Evolutionary conservation across 2,329 filamentous ascomycete genomes (phyloP), one percentile per base, ranked within the genome.

Genomic region (Monilinia fructigena): DNA sequence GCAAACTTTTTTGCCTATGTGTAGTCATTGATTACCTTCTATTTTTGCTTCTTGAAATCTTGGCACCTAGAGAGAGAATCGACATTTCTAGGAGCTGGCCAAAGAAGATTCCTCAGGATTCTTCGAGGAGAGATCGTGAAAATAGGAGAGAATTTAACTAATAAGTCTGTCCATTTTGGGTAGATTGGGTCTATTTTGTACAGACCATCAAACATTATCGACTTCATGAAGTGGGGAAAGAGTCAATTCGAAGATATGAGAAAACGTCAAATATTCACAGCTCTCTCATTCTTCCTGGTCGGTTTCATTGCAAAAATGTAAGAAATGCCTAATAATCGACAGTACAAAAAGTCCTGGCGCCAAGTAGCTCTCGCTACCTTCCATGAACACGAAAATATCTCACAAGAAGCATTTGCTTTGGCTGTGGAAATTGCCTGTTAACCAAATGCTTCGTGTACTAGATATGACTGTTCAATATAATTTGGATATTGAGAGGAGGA

Each of bases 1-100:
- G 95, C 47, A 99, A 99, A 79, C 82, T 99, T 11, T 99, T 99
- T 75, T 97, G 95, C 74, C 82, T 99, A 1, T 97, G 94, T 70
- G 93, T 93, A 14, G 88, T 98, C 66, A 89, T 99, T 62, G 95
- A 99, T 78, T 99, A 97, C 74, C 79, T 99, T 59, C 84, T 99
- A 63, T 97, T 93, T 73, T 82, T 97, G 58, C 86, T 96, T 59
- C 82, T 97, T 63, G 95, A 99, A 77, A 86, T 96, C 78, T 90
- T 87, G 80, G 93, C 91, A 69, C 95, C 95, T 0, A 83, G 93
- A 67, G 88, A 90, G 48, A 85, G 87, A 53, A 98, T 99, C 70
- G 95, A 99, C 74, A 87, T 95, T 67, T 93, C 92, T 58, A 88
- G 89, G 58, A 91, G 94, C 72, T 99, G 95, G 95, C 95, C 95